A percentile compares a stretch with the other conserved stretches of the same genome.
Evolutionary conservation across 257 asterid species (phyloP).

Genomic region (Paulownia fortunei): DNA sequence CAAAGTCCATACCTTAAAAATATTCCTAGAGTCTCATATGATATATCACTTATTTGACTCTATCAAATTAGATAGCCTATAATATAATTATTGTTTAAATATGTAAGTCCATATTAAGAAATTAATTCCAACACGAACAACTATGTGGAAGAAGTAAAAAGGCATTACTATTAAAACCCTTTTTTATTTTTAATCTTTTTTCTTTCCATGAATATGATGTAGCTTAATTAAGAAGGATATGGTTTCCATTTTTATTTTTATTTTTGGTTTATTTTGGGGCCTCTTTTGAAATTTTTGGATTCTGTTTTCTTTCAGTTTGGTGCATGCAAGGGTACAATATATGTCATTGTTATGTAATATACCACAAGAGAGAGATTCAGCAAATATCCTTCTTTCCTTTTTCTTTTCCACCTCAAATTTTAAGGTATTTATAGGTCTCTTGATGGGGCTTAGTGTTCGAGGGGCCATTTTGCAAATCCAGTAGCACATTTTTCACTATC

Average conservation of each 20-base stretch:
- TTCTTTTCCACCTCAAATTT: background rate
- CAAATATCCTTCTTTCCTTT: slow-evolving; percentile 9
- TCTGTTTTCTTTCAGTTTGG: background rate
- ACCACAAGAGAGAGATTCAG: slow-evolving; percentile 20
- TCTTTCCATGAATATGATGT: background rate
- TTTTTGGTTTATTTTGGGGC: background rate
- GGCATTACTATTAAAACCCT: slow-evolving; percentile 25
- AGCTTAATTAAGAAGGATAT: background rate
- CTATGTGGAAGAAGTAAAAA: slow-evolving; percentile 40
- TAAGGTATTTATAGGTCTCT: no score
- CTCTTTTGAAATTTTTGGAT: background rate
- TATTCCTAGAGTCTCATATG: no score
- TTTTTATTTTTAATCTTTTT: background rate
- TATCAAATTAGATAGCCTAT: no score
- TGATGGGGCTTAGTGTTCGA: no score
- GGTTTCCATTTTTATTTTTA: background rate
- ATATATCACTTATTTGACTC: no score
- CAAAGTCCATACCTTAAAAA: no score
- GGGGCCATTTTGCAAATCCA: no score
- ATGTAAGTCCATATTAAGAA: no score
- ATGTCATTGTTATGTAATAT: slow-evolving; percentile 15
- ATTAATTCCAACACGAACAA: slow-evolving; percentile 42
- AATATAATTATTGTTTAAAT: no score
- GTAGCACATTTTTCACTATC: no score
- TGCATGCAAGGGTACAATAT: slow-evolving; percentile 17